Evolutionary conservation across 495 filamentous ascomycete species (phyloP), one percentile per base, ranked within the genome.

Genomic region (Xeromyces bisporus): DNA sequence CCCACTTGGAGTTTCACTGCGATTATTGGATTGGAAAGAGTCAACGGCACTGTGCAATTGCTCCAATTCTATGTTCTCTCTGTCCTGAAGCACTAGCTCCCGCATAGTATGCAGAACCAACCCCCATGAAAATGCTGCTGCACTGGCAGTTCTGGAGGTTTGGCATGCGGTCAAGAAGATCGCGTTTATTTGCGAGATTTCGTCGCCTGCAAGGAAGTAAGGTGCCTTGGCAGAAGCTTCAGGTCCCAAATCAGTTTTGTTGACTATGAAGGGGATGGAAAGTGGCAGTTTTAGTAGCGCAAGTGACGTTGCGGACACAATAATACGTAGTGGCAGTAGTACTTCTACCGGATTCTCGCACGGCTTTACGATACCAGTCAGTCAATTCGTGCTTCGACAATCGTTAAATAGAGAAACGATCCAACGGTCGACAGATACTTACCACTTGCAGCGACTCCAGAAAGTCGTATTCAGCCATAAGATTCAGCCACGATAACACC

Each of bases 121-220:
- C 7, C 73, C 67, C 84, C 83, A 93, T 6, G 79, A 69, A 32
- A 84, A 77, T 15, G 75, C 60, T 15, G 75, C 69, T 7, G 79
- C 79, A 30, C 65, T 73, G 2, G 75, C 75, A 12, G 65, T 64
- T n/a, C 53, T 53, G 0, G 50, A 40, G 8, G 54, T 47, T 25
- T 66, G 56, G 3, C 72, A 72, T 12, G 50, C 44, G 16, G 56
- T 50, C 3, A 87, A 47, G 12, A 69, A 45, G 11, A 73, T 64
- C 23, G 66, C 64, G 39, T 79, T 79, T 9, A 92, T 65, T 29
- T 73, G 58, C 12, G 60, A 57, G 24, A 87, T 58, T 3, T 73
- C 63, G 5, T 66, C 61, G 15, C 67, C 66, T 14, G 74, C 69
- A 4, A 68, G 49, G 23, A 83, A 64, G 43, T 80, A 86, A 1